These are phyloP conservation scores for Teratosphaeria pseudoeucalypti DNA, from an alignment of 2,329 filamentous ascomycete species.

Conservation along the genomic window DNA sequence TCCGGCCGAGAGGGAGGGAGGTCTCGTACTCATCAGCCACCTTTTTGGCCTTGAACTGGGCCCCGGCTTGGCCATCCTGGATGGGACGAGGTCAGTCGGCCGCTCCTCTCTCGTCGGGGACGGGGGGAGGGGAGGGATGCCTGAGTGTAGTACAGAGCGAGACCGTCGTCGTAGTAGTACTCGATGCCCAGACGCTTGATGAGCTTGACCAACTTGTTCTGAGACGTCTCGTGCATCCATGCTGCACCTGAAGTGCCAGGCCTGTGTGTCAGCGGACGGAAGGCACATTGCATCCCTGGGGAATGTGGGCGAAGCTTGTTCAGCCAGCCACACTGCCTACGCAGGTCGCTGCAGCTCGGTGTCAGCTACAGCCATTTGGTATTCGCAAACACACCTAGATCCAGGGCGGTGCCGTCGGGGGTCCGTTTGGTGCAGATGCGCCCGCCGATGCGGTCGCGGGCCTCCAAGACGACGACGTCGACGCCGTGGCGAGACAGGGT, in stretches of 20 bases:
- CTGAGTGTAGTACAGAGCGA: conserved; percentile 32
- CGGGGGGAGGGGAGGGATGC: conserved; percentile 4
- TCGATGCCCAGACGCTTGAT: conserved; percentile 33
- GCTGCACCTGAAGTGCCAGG: conserved; percentile 27
- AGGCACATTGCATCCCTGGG: background rate
- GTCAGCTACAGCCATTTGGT: conserved; percentile 1
- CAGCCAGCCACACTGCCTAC: background rate
- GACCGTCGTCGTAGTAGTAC: conserved; percentile 37
- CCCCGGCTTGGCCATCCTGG: conserved; percentile 29
- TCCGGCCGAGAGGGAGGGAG: background rate
- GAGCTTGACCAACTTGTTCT: conserved; percentile 35
- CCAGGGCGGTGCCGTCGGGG: background rate
- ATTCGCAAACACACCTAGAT: background rate
- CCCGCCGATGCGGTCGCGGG: conserved; percentile 15
- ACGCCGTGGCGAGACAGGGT: background rate
- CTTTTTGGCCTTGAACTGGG: conserved; percentile 39
- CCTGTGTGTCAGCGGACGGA: background rate
- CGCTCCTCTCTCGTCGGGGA: background rate
- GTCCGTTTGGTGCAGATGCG: conserved; percentile 8
- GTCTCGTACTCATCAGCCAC: conserved; percentile 31
- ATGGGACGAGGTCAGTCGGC: background rate
- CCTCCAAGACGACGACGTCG: conserved; percentile 11
- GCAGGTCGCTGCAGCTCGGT: conserved; percentile 1
- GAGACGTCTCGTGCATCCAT: conserved; percentile 38
- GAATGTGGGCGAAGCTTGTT: conserved; percentile 2